A percentile compares a stretch with the other conserved stretches of the same genome.
Evolutionary conservation across 768 basidiomycete genomes (phyloP).

Genomic region (Rhizopogon vinicolor): DNA sequence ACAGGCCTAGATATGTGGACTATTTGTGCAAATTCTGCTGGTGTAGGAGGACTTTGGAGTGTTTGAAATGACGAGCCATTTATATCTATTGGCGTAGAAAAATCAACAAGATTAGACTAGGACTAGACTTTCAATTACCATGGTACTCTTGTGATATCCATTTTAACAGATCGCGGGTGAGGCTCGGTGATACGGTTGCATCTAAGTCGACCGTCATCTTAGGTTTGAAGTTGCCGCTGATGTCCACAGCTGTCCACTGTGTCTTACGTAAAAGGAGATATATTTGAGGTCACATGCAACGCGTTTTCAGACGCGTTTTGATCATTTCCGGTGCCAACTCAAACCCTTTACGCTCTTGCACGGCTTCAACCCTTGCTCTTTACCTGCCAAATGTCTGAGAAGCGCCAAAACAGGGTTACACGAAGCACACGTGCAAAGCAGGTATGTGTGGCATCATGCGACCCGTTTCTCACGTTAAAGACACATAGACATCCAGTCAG

Average conservation of each 20-base stretch:
- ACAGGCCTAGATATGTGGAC: slow-evolving; percentile 69
- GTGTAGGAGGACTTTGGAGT: slow-evolving; percentile 52
- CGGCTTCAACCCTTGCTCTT: neutral
- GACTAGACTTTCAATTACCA: slow-evolving; percentile 12
- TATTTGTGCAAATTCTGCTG: slow-evolving; percentile 66
- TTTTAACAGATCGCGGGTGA: slow-evolving; percentile 15
- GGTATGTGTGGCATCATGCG: slow-evolving; percentile 13
- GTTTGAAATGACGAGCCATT: slow-evolving; percentile 51
- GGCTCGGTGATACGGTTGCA: neutral
- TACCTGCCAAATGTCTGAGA: slow-evolving; percentile 18
- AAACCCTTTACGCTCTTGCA: neutral
- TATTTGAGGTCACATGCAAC: neutral
- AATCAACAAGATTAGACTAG: neutral
- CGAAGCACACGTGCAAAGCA: slow-evolving; percentile 7
- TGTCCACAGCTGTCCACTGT: neutral
- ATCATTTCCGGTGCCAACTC: slow-evolving; percentile 3
- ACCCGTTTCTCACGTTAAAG: neutral
- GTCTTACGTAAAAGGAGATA: neutral
- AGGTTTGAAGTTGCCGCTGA: neutral
- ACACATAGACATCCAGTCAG: slow-evolving; percentile 15
- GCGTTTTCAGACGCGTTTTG: slow-evolving; percentile 23
- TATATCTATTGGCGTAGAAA: slow-evolving; percentile 36
- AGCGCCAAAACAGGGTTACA: slow-evolving; percentile 15
- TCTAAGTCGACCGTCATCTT: neutral
- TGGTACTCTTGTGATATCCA: slow-evolving; percentile 37